Evolutionary conservation across 176 grass and related monocot species (phyloP).

Genomic region (Aegilops sharonensis): DNA sequence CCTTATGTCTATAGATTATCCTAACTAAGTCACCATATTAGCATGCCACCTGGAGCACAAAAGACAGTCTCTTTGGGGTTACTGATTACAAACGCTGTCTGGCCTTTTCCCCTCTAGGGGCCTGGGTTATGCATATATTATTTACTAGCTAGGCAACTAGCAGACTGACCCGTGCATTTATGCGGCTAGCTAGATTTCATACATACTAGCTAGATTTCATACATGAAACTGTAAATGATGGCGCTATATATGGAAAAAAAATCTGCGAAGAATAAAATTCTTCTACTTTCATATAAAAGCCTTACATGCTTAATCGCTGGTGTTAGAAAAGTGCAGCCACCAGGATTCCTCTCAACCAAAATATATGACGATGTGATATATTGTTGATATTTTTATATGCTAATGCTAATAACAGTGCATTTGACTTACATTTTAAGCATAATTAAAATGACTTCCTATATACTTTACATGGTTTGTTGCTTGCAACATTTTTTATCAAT

Average conservation of each 20-base stretch:
- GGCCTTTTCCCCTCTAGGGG: not conserved
- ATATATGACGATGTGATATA: too few relatives aligned
- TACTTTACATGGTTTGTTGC: too few relatives aligned
- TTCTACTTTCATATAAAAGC: too few relatives aligned
- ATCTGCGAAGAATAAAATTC: too few relatives aligned
- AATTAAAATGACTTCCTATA: too few relatives aligned
- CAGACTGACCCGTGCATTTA: not conserved
- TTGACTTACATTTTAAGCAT: too few relatives aligned
- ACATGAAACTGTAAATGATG: not conserved
- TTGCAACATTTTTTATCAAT: too few relatives aligned
- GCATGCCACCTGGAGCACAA: not conserved
- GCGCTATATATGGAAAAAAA: not conserved
- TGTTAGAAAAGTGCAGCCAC: too few relatives aligned
- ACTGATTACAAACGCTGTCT: not conserved
- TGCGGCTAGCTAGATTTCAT: not conserved
- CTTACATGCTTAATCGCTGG: too few relatives aligned
- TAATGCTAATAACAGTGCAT: too few relatives aligned
- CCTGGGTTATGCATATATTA: not conserved
- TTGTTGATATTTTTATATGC: too few relatives aligned
- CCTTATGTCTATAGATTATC: not conserved
- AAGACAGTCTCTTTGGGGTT: not conserved
- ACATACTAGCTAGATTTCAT: not conserved
- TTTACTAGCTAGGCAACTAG: not conserved
- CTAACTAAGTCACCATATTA: slow-evolving; percentile 24
- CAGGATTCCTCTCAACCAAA: too few relatives aligned